Conservation (phyloP, 306 rosid genomes). For the Carpinus viminea region DNA sequence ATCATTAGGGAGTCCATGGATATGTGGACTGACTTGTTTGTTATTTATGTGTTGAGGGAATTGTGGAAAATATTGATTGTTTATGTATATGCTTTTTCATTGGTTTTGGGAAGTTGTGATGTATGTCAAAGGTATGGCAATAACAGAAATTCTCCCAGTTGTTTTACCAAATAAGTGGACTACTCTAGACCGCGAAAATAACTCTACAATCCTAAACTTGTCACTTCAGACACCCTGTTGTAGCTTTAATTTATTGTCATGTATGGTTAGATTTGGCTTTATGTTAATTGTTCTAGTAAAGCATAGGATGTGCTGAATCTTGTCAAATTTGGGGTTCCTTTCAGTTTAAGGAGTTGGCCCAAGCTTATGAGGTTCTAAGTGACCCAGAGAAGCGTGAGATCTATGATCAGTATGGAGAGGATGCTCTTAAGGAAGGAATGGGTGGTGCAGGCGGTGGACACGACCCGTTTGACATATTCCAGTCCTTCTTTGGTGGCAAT, state of each 20-base stretch:
- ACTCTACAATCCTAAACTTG: too few species aligned
- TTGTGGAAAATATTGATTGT: not conserved
- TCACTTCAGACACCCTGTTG: too few species aligned
- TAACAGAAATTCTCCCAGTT: not conserved
- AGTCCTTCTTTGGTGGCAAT: constrained; percentile 86
- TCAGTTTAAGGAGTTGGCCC: constrained; percentile 92
- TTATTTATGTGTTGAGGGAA: not conserved
- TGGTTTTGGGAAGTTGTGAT: not conserved
- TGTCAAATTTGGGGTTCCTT: not conserved
- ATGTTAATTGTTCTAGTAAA: not conserved
- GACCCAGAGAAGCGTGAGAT: constrained; percentile 96
- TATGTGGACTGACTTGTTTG: not conserved
- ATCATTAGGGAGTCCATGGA: not conserved
- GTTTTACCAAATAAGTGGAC: not conserved
- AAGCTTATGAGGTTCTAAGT: constrained; percentile 89
- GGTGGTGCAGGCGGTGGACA: constrained; percentile 92
- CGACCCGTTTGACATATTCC: constrained; percentile 93
- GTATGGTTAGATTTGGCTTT: not conserved
- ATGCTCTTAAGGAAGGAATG: constrained; percentile 98
- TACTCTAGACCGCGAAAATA: too few species aligned
- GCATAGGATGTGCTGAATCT: not conserved
- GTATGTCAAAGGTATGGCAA: not conserved
- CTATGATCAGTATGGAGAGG: constrained; percentile 92
- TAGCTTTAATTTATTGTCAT: too few species aligned
- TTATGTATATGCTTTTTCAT: not conserved